Base-by-base conservation (phyloP, 805 yeast species). In the Myxozyma melibiosi region DNA sequence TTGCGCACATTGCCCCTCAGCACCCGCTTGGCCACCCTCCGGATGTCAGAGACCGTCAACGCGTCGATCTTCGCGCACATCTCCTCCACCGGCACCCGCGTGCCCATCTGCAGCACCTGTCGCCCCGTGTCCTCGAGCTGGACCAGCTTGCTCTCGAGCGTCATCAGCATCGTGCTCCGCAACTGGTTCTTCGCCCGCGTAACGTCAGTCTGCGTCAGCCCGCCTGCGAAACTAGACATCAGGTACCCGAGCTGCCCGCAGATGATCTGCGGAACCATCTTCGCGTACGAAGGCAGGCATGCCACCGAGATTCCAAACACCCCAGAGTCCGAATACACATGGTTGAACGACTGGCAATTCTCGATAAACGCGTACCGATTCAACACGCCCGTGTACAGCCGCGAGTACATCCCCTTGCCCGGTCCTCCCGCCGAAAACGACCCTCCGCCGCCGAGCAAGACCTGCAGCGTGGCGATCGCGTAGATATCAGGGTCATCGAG, bases 341-440 rank as follows among this genome's bases (percentile, higher is more conserved):
- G 96, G 71, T 90, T 90, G 75, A 91, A 90, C 6, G 95, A 82
- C 66, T 84, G 77, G 71, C 96, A 90, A 67, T 87, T 85, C 69
- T 94, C 99, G 50, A 94, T 84, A 70, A 86, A 91, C 38, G 95
- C 96, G 70, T 87, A 88, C 70, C 86, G 94, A 73, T 92, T 92
- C 69, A 94, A 78, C 2, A 94, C 96, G 65, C 90, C 83, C 0
- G 96, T 89, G 75, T 90, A 94, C 24, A 95, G 81, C 57, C 98
- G 80, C 3, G 97, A 89, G 71, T 90, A 94, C 98, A 94, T 91
- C 3, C 99, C 99, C 73, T 94, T 94, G 52, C 99, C 99, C 16
- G 99, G 99, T 0, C 99, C 99, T 64, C 99, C 99, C 8, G 99
- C 98, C 18, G 95, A 85, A 69, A 94, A 94, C 1, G 98, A 90